These are phyloP conservation scores for Ustilaginoidea virens DNA, from an alignment of 2,329 filamentous ascomycete species.

Conservation along the genomic window DNA sequence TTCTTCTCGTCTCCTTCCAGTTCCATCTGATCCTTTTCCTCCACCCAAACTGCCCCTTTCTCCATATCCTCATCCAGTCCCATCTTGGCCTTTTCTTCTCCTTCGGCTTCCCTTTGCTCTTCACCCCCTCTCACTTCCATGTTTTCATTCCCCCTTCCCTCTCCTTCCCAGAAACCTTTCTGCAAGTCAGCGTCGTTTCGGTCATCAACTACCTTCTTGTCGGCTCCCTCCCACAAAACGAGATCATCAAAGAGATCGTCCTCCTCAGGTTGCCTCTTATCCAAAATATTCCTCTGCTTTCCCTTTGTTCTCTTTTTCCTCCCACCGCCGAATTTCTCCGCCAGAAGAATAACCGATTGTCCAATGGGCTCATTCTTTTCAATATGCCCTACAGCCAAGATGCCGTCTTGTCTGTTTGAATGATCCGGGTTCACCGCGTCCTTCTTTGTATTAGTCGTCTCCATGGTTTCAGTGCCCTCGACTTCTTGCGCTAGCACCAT, in stretches of 20 bases:
- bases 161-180: conserved; percentile 15
- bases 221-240: conserved; percentile 26
- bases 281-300: conserved; percentile 20
- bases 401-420: no score
- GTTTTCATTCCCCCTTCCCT: conserved; percentile 5
- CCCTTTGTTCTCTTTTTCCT: conserved; percentile 10
- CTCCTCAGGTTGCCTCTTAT: conserved; percentile 21
- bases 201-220: conserved; percentile 19
- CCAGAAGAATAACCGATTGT: conserved; percentile 18
- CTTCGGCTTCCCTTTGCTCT: not conserved
- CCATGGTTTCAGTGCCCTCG: conserved; percentile 2
- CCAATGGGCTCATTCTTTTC: conserved; percentile 1
- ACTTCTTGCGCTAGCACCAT: no score
- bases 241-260: conserved; percentile 31
- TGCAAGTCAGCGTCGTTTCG: conserved; percentile 7
- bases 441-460: no score
- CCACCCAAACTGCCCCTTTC: not conserved
- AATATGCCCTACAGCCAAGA: conserved; percentile 2
- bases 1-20: no score
- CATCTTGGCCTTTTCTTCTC: no score
- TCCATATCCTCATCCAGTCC: no score
- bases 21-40: no score
- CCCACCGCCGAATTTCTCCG: conserved; percentile 18
- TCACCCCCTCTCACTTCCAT: conserved; percentile 1
- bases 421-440: no score